Conservation (phyloP, 805 yeast genomes). For the Lachancea nothofagi region DNA sequence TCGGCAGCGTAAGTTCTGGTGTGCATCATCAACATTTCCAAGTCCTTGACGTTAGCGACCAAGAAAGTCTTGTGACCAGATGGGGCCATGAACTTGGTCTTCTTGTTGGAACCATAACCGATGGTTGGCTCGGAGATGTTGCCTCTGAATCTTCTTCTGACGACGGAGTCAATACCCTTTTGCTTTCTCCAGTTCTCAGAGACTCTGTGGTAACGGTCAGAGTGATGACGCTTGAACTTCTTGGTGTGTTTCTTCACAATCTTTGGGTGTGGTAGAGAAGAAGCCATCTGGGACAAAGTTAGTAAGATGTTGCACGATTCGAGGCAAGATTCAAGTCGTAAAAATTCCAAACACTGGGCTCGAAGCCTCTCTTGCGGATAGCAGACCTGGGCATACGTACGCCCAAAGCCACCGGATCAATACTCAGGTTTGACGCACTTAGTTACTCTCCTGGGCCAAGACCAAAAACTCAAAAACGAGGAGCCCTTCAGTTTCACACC, state of each 20-base stretch:
- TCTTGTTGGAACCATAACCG: conserved; percentile 99
- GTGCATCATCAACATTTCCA: conserved; percentile 94
- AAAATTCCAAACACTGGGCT: no score
- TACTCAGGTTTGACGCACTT: no score
- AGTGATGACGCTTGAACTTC: conserved; percentile 99
- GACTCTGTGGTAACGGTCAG: conserved; percentile 98
- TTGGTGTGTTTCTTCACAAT: conserved; percentile 99
- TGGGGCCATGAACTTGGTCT: conserved; percentile 92
- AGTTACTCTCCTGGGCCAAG: no score
- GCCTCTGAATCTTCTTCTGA: conserved; percentile 99
- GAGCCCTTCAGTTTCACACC: no score
- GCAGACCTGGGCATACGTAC: no score
- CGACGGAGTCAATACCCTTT: conserved; percentile 99
- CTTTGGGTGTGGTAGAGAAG: conserved; percentile 97
- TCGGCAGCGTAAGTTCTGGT: conserved; percentile 99
- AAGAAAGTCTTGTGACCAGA: conserved; percentile 97
- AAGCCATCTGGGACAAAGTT: conserved; percentile 63
- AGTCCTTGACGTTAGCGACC: conserved; percentile 87
- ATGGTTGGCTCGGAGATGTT: conserved; percentile 98
- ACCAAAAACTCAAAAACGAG: no score
- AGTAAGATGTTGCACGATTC: conserved; percentile 4
- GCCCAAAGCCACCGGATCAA: no score
- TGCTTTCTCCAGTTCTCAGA: conserved; percentile 99
- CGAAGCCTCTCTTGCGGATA: no score
- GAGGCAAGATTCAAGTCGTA: no score